Evolutionary conservation across 352 stramenopile species (phyloP), one percentile per base, ranked within the genome.

Genomic region (Halophytophthora polymorphica): DNA sequence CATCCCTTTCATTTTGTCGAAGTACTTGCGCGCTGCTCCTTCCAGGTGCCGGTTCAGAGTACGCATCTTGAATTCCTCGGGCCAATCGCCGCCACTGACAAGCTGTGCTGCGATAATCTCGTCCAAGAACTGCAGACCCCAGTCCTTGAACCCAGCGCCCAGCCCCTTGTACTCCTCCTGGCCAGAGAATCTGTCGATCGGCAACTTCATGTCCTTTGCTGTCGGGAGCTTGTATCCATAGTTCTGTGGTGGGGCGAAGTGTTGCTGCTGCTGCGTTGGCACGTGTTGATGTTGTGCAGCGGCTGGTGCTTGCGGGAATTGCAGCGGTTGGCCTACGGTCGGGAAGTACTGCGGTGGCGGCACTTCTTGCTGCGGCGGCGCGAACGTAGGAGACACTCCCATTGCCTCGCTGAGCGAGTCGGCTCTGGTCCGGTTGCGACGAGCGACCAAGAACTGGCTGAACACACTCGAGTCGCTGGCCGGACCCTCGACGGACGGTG

Each of bases 131-230:
- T 22, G 18, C 19, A 50, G 39, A 7, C 39, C 41, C 34, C 50
- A 56, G 11, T 29, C 2, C 31, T 56, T 45, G 21, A 56, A 56
- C 19, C 49, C 40, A 10, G 39, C 40, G 14, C 41, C 50, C 2
- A 42, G 19, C 19, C 31, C 29, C 18, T 38, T 22, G n/a, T 56
- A 56, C 4, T 10, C 19, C 31, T 56, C 50, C 29, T 56, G 48
- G 3, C 50, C 40, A 2, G 39, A 34, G 7, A 56, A 53, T 14
- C 28, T 45, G 21, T 2, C 35, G 22, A 45, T 45, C 2, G 35
- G 15, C 34, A 22, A 45, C 6, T 39, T 17, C 21, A 53, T 22
- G 22, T 45, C 46, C 8, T 23, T 34, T 19, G 45, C 22, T 36
- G 37, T 53, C 23, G 35, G 36, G 6, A 53, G 15, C 22, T 53